phyloP scores from a whole-genome alignment of 2,329 filamentous ascomycete genomes.

The Aspergillus udagawae region DNA sequence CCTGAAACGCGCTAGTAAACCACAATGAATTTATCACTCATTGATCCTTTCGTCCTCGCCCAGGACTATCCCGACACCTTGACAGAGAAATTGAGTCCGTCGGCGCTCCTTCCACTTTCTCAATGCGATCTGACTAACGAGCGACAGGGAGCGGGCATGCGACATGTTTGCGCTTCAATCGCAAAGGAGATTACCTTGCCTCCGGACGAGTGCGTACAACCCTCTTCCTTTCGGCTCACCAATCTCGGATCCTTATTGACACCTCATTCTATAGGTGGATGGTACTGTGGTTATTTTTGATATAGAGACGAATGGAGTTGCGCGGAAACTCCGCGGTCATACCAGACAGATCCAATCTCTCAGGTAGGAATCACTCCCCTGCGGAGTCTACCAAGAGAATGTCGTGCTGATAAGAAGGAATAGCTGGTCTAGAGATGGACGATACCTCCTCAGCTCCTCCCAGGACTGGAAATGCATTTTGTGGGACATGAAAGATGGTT shows the following conservation, averaged over 20 bases:
- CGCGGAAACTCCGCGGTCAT: constrained; percentile 88
- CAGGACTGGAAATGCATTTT: constrained; percentile 96
- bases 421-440: constrained; percentile 86
- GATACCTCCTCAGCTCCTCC: constrained; percentile 86
- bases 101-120: neutral
- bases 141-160: constrained; percentile 58
- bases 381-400: neutral
- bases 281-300: constrained; percentile 96
- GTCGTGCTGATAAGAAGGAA: constrained; percentile 3
- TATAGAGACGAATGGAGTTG: constrained; percentile 94
- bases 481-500: constrained; percentile 80
- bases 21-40: constrained; percentile 66
- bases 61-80: constrained; percentile 89
- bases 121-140: constrained; percentile 11
- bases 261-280: constrained; percentile 54
- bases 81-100: constrained; percentile 74
- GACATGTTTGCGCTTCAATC: constrained; percentile 78
- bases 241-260: constrained; percentile 13
- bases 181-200: constrained; percentile 88
- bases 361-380: constrained; percentile 43
- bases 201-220: constrained; percentile 68
- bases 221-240: neutral
- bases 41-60: constrained; percentile 67
- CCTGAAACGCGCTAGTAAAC: neutral
- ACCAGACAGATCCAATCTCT: constrained; percentile 90